A percentile compares a stretch with the other conserved stretches of the same genome.
Conservation (phyloP, 1,284 basidiomycete species). For the Leccinum holopus region DNA sequence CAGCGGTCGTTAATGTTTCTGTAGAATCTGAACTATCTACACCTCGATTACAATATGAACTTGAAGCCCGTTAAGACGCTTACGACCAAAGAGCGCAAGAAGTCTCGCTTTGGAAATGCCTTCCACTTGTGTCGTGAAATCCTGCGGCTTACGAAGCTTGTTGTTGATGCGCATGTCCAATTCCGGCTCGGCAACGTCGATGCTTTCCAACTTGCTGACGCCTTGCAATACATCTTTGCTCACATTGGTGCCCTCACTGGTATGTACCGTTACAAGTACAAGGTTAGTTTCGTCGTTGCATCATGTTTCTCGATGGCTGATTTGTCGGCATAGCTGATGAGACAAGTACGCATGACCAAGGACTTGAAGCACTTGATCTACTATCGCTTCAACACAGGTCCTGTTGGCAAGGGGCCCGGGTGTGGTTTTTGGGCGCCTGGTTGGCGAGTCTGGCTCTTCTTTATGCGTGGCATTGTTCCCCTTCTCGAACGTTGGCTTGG, state of each 20-base stretch:
- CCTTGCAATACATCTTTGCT: conserved; percentile 96
- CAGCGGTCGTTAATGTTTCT: conserved; percentile 1
- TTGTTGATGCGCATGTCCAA: conserved; percentile 98
- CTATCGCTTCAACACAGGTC: conserved; percentile 97
- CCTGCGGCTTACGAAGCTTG: conserved; percentile 96
- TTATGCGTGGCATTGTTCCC: conserved; percentile 98
- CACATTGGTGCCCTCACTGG: conserved; percentile 98
- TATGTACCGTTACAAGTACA: conserved; percentile 99
- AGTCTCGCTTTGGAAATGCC: conserved; percentile 99
- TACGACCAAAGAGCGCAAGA: conserved; percentile 99
- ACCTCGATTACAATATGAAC: conserved; percentile 94
- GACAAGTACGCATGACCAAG: conserved; percentile 99
- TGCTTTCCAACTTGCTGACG: conserved; percentile 98
- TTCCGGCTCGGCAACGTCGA: conserved; percentile 99
- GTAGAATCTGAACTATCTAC: conserved; percentile 93
- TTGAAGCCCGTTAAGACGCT: conserved; percentile 93
- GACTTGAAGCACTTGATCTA: conserved; percentile 96
- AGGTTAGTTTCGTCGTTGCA: conserved; percentile 46
- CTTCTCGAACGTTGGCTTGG: conserved; percentile 97
- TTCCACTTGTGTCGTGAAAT: conserved; percentile 99
- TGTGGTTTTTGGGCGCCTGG: conserved; percentile 99
- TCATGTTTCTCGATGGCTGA: conserved; percentile 3
- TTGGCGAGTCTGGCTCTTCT: conserved; percentile 99
- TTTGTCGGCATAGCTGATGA: conserved; percentile 66
- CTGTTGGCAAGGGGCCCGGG: conserved; percentile 98